Base-by-base conservation (phyloP, 2,329 filamentous ascomycete species). In the Aspergillus terreus region DNA sequence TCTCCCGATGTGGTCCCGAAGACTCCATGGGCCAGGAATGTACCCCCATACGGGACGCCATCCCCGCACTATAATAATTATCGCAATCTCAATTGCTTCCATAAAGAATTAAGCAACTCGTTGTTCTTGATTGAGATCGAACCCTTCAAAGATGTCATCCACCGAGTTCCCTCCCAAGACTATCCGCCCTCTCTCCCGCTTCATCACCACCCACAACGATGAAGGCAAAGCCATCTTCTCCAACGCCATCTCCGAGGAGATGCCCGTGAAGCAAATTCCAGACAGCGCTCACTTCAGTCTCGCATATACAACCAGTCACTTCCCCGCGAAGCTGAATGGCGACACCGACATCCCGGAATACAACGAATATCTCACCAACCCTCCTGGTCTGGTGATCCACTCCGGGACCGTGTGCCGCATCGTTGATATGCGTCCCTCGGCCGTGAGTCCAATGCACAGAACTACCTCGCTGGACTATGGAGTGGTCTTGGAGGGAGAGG, bases 381-480 rank as follows among this genome's bases (percentile, higher is more conserved):
- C 76, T 1, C 78, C 80, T 0, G 80, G 80, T 1, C 70, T 83
- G 3, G 72, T 75, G 15, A 67, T 80, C 36, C 71, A 74, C 2
- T 67, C 67, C 27, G 77, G 77, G 9, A 77, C 77, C 6, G 61
- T 64, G 6, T 58, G 61, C 17, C 63, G 63, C 30, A 59, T 64
- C 27, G 75, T 78, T 11, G 76, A 79, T 55, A 74, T 79, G 55
- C 65, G 59, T 0, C 76, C 77, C 0, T 65, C 63, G 0, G 69
- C 71, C 21, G 56, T 67, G 43, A 71, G 68, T 33, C 67, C 72
- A 25, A 78, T 79, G 73, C 79, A 81, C 58, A 71, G 78, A 6
- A 80, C 78, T 0, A 69, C 77, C 54, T 75, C 69, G 12, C 61
- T 81, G 6, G 79, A 81, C 57, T 81, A 77, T 53, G 79, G 77